Evolutionary conservation across 768 basidiomycete species (phyloP).

Genomic region (Crucibulum laeve): DNA sequence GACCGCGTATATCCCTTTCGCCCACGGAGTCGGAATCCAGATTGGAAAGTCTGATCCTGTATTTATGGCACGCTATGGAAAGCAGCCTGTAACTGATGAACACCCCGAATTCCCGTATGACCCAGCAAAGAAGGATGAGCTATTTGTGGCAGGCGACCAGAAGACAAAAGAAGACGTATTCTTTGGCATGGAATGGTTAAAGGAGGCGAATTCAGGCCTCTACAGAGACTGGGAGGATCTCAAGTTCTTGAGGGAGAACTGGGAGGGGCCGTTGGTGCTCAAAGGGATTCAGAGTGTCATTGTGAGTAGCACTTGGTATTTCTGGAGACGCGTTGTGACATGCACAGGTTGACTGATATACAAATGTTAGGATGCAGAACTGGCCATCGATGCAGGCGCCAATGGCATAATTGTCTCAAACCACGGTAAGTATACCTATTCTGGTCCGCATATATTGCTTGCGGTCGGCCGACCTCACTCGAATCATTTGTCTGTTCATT

Average conservation of each 20-base stretch:
- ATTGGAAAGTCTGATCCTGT: slow-evolving; percentile 72
- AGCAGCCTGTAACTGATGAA: slow-evolving; percentile 36
- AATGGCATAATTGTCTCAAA: slow-evolving; percentile 81
- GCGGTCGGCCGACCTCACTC: background rate
- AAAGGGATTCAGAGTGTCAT: slow-evolving; percentile 72
- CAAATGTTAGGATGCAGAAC: slow-evolving; percentile 54
- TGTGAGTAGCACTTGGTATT: slow-evolving; percentile 27
- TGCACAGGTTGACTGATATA: background rate
- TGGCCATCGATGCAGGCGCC: slow-evolving; percentile 56
- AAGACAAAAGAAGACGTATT: slow-evolving; percentile 30
- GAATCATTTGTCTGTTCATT: background rate
- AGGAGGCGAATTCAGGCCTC: slow-evolving; percentile 55
- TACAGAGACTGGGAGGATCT: slow-evolving; percentile 73
- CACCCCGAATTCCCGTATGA: slow-evolving; percentile 58
- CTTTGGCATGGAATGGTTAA: slow-evolving; percentile 61
- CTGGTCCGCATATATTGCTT: background rate
- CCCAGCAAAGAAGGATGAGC: slow-evolving; percentile 37
- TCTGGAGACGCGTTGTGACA: background rate
- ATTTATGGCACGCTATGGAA: slow-evolving; percentile 60
- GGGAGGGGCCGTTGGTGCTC: slow-evolving; percentile 73
- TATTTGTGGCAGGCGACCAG: slow-evolving; percentile 42
- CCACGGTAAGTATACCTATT: slow-evolving; percentile 45
- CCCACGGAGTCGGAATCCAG: slow-evolving; percentile 60
- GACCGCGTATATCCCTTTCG: slow-evolving; percentile 61
- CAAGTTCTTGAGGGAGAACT: slow-evolving; percentile 61